Conservation (phyloP, 768 basidiomycete genomes). For the Mycena filopes region DNA sequence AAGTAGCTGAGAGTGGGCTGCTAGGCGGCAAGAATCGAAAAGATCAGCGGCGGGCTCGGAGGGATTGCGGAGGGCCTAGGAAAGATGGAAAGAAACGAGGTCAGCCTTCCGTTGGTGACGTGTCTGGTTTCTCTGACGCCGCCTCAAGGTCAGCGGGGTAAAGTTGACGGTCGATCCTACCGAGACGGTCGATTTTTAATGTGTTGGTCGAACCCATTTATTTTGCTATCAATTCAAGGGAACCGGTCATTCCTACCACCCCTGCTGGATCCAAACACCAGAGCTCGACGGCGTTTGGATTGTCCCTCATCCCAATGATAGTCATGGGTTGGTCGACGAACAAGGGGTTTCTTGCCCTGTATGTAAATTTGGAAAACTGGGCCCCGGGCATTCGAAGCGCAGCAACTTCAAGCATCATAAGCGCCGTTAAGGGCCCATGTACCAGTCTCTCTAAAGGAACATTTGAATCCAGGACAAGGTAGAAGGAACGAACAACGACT, state of each 20-base stretch:
- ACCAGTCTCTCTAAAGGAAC: constrained; percentile 73
- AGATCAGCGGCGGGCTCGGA: no score
- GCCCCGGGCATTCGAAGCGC: constrained; percentile 59
- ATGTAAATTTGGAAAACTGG: constrained; percentile 63
- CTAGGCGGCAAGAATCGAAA: no score
- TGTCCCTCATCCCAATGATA: constrained; percentile 49
- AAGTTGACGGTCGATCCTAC: no score
- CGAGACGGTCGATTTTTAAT: background rate
- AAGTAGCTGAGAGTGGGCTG: no score
- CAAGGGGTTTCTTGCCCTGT: constrained; percentile 66
- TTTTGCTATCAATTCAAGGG: constrained; percentile 4
- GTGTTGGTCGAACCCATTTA: background rate
- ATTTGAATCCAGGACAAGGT: background rate
- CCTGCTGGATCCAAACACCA: constrained; percentile 51
- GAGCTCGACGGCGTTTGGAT: constrained; percentile 40
- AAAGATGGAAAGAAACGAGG: no score
- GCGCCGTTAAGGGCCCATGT: constrained; percentile 84
- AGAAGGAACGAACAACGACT: constrained; percentile 24
- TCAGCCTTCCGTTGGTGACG: no score
- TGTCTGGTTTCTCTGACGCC: no score
- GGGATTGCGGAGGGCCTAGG: no score
- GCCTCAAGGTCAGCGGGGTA: no score
- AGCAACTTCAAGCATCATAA: constrained; percentile 78
- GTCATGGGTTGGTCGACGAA: constrained; percentile 52
- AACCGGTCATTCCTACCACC: constrained; percentile 38